Conservation (phyloP, 768 basidiomycete species). For the Amanita pallidorosea region DNA sequence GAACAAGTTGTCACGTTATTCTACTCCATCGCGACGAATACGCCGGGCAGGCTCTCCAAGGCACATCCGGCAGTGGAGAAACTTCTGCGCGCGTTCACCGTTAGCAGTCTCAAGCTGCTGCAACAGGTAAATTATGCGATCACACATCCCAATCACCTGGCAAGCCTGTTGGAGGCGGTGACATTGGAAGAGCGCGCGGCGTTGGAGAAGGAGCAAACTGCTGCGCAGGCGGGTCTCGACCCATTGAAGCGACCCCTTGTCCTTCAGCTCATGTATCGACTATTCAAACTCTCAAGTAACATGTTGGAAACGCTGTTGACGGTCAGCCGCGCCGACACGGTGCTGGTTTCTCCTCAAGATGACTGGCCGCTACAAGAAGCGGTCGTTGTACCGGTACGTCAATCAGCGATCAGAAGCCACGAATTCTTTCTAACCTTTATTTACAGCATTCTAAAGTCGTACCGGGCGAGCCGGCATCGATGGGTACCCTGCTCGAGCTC, state of each 20-base stretch:
- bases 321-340: slow-evolving; percentile 58
- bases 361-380: slow-evolving; percentile 67
- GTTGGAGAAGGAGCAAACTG: slow-evolving; percentile 56
- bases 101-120: slow-evolving; percentile 59
- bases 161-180: slow-evolving; percentile 70
- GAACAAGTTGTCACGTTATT: slow-evolving; percentile 74
- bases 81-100: slow-evolving; percentile 59
- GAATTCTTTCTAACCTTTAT: background rate
- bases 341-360: slow-evolving; percentile 52
- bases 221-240: slow-evolving; percentile 28
- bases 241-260: slow-evolving; percentile 62
- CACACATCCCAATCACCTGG: slow-evolving; percentile 84
- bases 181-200: slow-evolving; percentile 61
- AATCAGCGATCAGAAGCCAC: background rate
- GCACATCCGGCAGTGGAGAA: slow-evolving; percentile 43
- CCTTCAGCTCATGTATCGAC: slow-evolving; percentile 56
- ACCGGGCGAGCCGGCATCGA: slow-evolving; percentile 68
- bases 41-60: slow-evolving; percentile 29
- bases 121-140: slow-evolving; percentile 87
- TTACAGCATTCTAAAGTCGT: slow-evolving; percentile 78
- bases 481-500: slow-evolving; percentile 82
- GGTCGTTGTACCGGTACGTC: slow-evolving; percentile 61
- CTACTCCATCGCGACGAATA: slow-evolving; percentile 55
- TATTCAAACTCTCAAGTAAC: slow-evolving; percentile 63
- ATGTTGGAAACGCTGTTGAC: slow-evolving; percentile 60